Percentiles rank a stretch among this genome's conserved stretches.
Evolutionary conservation across 192 early-diverging fungal genomes (phyloP).

Genomic region (Phycomyces blakesleeanus): DNA sequence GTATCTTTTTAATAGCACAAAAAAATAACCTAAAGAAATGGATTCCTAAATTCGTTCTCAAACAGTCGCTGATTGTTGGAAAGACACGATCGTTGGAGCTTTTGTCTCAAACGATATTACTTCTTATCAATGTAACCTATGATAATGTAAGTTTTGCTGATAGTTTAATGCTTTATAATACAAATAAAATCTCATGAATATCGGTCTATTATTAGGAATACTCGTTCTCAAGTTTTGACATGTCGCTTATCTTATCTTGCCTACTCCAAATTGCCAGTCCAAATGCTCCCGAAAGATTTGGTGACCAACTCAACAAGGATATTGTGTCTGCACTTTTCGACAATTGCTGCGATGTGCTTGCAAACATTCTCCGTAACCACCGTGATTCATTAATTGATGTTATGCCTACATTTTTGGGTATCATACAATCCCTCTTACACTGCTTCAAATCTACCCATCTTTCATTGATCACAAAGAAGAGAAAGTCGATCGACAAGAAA

Average conservation of each 20-base stretch:
- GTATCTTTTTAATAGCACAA: slow-evolving; percentile 24
- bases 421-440: slow-evolving; percentile 53
- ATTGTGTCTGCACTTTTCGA: slow-evolving; percentile 45
- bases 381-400: slow-evolving; percentile 44
- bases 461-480: slow-evolving; percentile 31
- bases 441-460: slow-evolving; percentile 54
- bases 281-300: slow-evolving; percentile 5
- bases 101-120: slow-evolving; percentile 27
- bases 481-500: slow-evolving; percentile 4
- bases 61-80: slow-evolving; percentile 36
- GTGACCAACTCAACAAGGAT: slow-evolving; percentile 2
- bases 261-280: slow-evolving; percentile 17
- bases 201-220: slow-evolving; percentile 27
- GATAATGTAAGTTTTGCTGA: slow-evolving; percentile 30
- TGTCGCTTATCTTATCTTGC: slow-evolving; percentile 39
- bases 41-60: slow-evolving; percentile 35
- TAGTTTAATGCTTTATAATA: too few relatives aligned
- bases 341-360: slow-evolving; percentile 45
- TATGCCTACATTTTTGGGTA: slow-evolving; percentile 49
- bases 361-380: slow-evolving; percentile 43
- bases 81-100: slow-evolving; percentile 35
- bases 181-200: too few relatives aligned
- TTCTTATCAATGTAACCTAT: slow-evolving; percentile 35
- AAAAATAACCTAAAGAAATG: slow-evolving; percentile 34
- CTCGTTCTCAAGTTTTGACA: slow-evolving; percentile 39